Evolutionary conservation across 2,329 filamentous ascomycete species (phyloP).

Genomic region (Colletotrichum noveboracense): DNA sequence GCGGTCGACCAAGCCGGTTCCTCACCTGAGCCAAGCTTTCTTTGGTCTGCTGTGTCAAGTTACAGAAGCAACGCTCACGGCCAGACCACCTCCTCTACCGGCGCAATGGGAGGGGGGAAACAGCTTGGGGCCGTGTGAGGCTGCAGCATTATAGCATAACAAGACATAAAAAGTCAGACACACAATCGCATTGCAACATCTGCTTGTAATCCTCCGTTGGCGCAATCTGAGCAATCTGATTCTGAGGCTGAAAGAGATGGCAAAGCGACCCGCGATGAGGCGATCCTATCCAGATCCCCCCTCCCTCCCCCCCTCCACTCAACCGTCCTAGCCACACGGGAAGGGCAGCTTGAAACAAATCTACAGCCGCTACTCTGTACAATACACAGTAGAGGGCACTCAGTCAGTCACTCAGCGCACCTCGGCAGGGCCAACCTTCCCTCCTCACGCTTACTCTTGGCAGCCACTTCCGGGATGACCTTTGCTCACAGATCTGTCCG

Average conservation of each 20-base stretch:
- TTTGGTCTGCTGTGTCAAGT: constrained; percentile 11
- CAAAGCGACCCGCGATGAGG: not conserved
- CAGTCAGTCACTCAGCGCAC: not conserved
- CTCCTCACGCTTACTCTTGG: not conserved
- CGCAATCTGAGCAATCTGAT: not conserved
- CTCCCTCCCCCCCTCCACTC: not conserved
- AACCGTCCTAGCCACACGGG: constrained; percentile 7
- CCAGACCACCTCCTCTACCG: not conserved
- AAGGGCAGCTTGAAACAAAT: constrained; percentile 14
- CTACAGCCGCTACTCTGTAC: not conserved
- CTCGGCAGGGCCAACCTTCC: not conserved
- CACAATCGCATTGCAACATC: not conserved
- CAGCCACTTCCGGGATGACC: not conserved
- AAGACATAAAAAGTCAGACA: not conserved
- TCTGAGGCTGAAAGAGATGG: not conserved
- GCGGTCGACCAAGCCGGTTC: constrained; percentile 7
- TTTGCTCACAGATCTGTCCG: constrained; percentile 14
- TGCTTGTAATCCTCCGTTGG: not conserved
- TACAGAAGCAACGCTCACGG: not conserved
- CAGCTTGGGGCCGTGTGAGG: not conserved
- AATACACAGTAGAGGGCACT: not conserved
- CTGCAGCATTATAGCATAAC: constrained; percentile 2
- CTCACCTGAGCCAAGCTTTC: constrained; percentile 17
- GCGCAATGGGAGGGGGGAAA: not conserved
- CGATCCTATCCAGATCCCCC: constrained; percentile 10